Evolutionary conservation across 768 basidiomycete species (phyloP).

Genomic region (Lactifluus volemus): DNA sequence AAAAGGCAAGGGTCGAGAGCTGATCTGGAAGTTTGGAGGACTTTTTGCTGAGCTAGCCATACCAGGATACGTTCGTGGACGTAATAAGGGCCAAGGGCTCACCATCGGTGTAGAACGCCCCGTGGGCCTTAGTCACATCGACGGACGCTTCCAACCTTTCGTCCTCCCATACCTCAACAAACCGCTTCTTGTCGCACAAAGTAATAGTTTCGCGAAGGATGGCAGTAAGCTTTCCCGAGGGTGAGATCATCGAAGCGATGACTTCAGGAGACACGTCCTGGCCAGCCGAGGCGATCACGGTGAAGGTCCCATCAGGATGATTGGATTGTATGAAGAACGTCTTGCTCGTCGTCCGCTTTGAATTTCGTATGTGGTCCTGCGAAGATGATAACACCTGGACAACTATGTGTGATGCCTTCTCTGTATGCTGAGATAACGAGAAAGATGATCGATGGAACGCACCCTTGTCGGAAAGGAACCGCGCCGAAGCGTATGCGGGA

Average conservation of each 20-base stretch:
- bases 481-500: slow-evolving; percentile 9
- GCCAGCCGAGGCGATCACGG: slow-evolving; percentile 8
- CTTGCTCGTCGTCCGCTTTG: slow-evolving; percentile 14
- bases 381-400: slow-evolving; percentile 10
- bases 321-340: slow-evolving; percentile 12
- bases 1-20: slow-evolving; percentile 14
- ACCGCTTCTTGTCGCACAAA: slow-evolving; percentile 19
- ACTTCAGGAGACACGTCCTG: slow-evolving; percentile 20
- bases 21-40: slow-evolving; percentile 1
- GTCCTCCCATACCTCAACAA: slow-evolving; percentile 25
- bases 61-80: too few relatives aligned
- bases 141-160: slow-evolving; percentile 17
- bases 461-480: slow-evolving; percentile 17
- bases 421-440: neutral
- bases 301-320: slow-evolving; percentile 8
- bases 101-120: slow-evolving; percentile 25
- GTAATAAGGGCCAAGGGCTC: neutral
- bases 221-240: slow-evolving; percentile 20
- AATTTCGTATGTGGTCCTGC: slow-evolving; percentile 15
- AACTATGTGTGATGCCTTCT: slow-evolving; percentile 1
- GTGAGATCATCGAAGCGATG: slow-evolving; percentile 19
- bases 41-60: neutral
- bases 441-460: neutral
- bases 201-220: slow-evolving; percentile 21
- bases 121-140: slow-evolving; percentile 21